Percentiles rank a stretch among this genome's conserved stretches.
Conservation (phyloP, 495 filamentous ascomycete species). For the Pyrenula massariospora region DNA sequence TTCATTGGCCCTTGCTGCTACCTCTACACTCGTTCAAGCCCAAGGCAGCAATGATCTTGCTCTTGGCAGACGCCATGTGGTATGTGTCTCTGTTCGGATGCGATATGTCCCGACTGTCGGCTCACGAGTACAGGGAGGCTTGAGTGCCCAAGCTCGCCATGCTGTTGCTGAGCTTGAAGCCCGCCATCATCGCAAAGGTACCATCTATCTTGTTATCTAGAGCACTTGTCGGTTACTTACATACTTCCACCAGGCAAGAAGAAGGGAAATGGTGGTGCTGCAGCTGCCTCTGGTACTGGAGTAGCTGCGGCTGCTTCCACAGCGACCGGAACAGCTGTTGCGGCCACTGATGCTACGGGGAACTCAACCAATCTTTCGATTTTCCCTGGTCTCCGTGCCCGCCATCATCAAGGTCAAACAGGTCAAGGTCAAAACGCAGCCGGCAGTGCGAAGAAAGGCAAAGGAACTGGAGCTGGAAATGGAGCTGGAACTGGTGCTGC, state of each 20-base stretch:
- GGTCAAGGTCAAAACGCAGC: too few species aligned
- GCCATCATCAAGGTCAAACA: too few species aligned
- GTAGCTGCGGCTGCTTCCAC: not conserved
- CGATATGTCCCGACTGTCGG: constrained; percentile 4
- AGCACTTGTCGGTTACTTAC: too few species aligned
- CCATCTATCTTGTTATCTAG: too few species aligned
- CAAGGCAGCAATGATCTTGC: constrained; percentile 6
- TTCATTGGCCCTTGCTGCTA: not conserved
- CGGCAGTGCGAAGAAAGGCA: constrained; percentile 6
- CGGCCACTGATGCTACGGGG: not conserved
- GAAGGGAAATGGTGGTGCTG: constrained; percentile 9
- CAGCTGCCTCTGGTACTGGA: constrained; percentile 2
- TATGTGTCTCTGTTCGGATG: constrained; percentile 3
- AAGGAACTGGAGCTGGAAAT: constrained; percentile 6
- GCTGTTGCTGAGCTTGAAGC: constrained; percentile 2
- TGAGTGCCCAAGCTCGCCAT: not conserved
- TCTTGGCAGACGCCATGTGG: constrained; percentile 1
- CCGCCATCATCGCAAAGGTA: constrained; percentile 7
- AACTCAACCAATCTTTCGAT: too few species aligned
- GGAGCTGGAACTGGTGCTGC: not conserved
- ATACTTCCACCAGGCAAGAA: constrained; percentile 12
- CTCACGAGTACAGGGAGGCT: constrained; percentile 1
- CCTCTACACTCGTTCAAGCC: constrained; percentile 6
- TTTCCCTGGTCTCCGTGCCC: too few species aligned
- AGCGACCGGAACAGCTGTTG: not conserved